Evolutionary conservation across 2,329 filamentous ascomycete species (phyloP), one percentile per base, ranked within the genome.

Genomic region (Pseudocercospora macadamiae): DNA sequence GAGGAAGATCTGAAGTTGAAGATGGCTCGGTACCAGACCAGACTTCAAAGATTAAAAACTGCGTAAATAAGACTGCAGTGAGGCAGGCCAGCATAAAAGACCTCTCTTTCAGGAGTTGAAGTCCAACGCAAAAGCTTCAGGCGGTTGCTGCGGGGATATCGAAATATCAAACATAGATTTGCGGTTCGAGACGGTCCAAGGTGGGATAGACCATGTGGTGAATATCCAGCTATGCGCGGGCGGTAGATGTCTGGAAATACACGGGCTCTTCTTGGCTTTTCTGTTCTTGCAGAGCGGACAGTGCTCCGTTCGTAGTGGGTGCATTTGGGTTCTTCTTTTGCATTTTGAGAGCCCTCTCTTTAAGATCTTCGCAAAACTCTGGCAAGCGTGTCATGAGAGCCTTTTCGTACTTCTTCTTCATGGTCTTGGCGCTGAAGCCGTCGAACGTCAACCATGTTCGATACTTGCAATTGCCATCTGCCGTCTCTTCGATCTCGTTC

Each of bases 401-500:
- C 32, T 57, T 59, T 51, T 70, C 73, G 67, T 75, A 77, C 68
- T 78, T 75, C 74, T 75, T 78, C 69, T 72, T 73, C 14, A 77
- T 71, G 34, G 68, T 66, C 68, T 77, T 76, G 14, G 75, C 77
- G 51, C 76, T 39, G 56, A 73, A 69, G 5, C 79, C 80, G 10
- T 64, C 67, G 66, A 80, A 78, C 3, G 70, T 71, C 67, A 80
- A 76, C 79, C 79, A 81, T 58, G 75, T 79, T 55, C 71, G 67
- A 47, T 71, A 73, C n/a, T 64, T 64, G 66, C 69, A 75, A 68
- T 51, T 61, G 67, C 59, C 61, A 6, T 71, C 69, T 30, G 71
- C 71, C 5, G 72, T 67, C 56, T 77, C 76, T 18, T 68, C 68
- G 32, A 82, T 69, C 69, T 81, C 79, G 61, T 81, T 79, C n/a